A percentile compares a stretch with the other conserved stretches of the same genome.
phyloP scores from a whole-genome alignment of 2,329 filamentous ascomycete genomes.

The Beauveria sp. region DNA sequence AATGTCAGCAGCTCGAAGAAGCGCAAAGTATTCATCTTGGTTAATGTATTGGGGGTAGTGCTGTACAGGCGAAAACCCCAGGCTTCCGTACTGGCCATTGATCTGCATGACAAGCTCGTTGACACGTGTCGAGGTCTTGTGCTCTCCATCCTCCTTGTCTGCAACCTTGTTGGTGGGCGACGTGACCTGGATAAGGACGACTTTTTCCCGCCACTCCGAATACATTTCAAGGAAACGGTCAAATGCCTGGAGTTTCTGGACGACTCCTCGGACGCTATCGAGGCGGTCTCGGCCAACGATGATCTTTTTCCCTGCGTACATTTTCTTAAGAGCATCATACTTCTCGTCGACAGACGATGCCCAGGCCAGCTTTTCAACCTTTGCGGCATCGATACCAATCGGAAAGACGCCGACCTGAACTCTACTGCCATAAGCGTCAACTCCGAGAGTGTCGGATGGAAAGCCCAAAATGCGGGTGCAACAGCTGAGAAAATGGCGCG shows the following conservation, averaged over 20 bases:
- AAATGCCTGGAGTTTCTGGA: constrained; percentile 94
- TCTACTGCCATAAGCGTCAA: constrained; percentile 81
- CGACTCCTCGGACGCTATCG: constrained; percentile 84
- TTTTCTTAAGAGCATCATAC: constrained; percentile 62
- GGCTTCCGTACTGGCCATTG: constrained; percentile 81
- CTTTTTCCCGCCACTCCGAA: constrained; percentile 85
- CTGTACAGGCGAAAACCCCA: constrained; percentile 84
- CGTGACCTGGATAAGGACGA: constrained; percentile 91
- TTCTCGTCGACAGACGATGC: constrained; percentile 61
- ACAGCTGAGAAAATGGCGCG: constrained; percentile 88
- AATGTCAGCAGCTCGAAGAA: constrained; percentile 84
- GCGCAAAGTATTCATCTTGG: constrained; percentile 86
- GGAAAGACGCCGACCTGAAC: constrained; percentile 91
- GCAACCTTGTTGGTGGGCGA: constrained; percentile 77
- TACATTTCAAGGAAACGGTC: constrained; percentile 86
- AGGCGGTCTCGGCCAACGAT: constrained; percentile 93
- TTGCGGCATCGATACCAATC: constrained; percentile 85
- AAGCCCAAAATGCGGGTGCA: constrained; percentile 89
- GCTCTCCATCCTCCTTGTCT: constrained; percentile 67
- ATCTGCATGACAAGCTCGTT: constrained; percentile 87
- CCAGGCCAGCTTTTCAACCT: constrained; percentile 70
- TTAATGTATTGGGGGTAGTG: constrained; percentile 91
- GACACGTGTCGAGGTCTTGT: constrained; percentile 79
- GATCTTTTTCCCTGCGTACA: constrained; percentile 87
- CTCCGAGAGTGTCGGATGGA: constrained; percentile 73